These are phyloP conservation scores for Rheum nobile DNA, from an alignment of 148 eudicot species.

Conservation along the genomic window DNA sequence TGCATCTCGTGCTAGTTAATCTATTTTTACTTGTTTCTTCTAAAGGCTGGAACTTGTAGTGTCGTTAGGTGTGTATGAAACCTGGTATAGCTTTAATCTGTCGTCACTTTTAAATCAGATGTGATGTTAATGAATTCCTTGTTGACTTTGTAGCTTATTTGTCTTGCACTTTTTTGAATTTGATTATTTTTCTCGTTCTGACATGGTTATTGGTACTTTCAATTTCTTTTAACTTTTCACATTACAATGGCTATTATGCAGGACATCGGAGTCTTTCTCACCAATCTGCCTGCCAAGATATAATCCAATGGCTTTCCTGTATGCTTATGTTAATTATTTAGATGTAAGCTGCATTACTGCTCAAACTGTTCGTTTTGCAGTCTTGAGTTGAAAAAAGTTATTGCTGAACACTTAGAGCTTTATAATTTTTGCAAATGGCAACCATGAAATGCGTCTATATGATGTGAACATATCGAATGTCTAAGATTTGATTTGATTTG, in stretches of 20 bases:
- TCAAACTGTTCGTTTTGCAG: background rate
- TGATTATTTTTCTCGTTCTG: background rate
- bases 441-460: background rate
- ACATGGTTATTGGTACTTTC: background rate
- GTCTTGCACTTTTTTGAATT: background rate
- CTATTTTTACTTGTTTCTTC: background rate
- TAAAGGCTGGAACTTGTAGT: background rate
- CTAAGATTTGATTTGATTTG: background rate
- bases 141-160: background rate
- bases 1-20: background rate
- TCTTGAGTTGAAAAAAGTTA: background rate
- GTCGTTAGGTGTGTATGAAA: background rate
- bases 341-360: slow-evolving; percentile 48
- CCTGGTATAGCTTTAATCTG: background rate
- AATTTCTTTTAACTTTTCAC: background rate
- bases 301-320: slow-evolving; percentile 91
- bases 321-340: slow-evolving; percentile 86
- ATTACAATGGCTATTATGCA: slow-evolving; percentile 33
- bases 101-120: background rate
- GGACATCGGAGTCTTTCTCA: slow-evolving; percentile 97
- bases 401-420: background rate
- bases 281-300: slow-evolving; percentile 98
- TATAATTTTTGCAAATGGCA: slow-evolving; percentile 4
- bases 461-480: background rate
- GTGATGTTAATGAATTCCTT: background rate